phyloP scores from a whole-genome alignment of 495 filamentous ascomycete genomes.

The Hyaloscypha hepaticicola region DNA sequence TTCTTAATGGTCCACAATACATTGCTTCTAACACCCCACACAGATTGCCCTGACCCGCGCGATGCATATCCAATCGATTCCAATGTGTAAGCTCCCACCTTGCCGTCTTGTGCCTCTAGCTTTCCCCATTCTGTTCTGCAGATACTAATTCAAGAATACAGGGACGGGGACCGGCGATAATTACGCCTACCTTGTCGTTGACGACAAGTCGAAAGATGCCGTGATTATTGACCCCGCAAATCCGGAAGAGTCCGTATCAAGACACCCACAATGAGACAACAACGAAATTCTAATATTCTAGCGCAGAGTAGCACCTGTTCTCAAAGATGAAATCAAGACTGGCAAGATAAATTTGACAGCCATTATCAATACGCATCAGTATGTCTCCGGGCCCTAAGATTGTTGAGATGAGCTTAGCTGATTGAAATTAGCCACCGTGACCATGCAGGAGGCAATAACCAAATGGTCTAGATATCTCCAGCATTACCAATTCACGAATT shows the following conservation, averaged over 20 bases:
- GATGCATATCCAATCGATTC: slow-evolving; percentile 98
- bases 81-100: slow-evolving; percentile 77
- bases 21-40: slow-evolving; percentile 11
- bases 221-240: slow-evolving; percentile 95
- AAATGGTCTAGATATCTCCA: slow-evolving; percentile 57
- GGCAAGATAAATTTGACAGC: slow-evolving; percentile 79
- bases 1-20: slow-evolving; percentile 14
- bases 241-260: slow-evolving; percentile 75
- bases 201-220: slow-evolving; percentile 87
- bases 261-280: neutral
- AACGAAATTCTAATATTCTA: slow-evolving; percentile 13
- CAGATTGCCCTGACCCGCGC: slow-evolving; percentile 25
- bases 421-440: slow-evolving; percentile 73
- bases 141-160: slow-evolving; percentile 35
- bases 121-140: neutral
- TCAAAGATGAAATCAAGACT: slow-evolving; percentile 68
- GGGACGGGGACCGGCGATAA: slow-evolving; percentile 91
- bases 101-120: neutral
- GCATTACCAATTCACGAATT: neutral
- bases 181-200: slow-evolving; percentile 93
- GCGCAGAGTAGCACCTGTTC: slow-evolving; percentile 72
- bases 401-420: slow-evolving; percentile 9
- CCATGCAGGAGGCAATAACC: slow-evolving; percentile 87
- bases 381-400: slow-evolving; percentile 32
- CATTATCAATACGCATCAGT: slow-evolving; percentile 98